Percentiles rank a stretch among this genome's conserved stretches.
Evolutionary conservation across 306 rosid genomes (phyloP).

Genomic region (Adenanthera pavonina): DNA sequence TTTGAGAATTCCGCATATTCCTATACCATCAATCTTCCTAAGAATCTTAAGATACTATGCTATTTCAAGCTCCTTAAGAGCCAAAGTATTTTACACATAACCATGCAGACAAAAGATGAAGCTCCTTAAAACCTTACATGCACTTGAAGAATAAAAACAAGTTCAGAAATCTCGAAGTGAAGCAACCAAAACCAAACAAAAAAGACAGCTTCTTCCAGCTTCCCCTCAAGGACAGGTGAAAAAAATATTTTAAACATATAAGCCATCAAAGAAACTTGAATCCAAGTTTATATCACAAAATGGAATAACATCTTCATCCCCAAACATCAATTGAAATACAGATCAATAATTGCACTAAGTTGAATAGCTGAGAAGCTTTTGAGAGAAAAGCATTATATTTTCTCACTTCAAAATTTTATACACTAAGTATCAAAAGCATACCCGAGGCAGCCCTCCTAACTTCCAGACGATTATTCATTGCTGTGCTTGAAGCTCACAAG

Average conservation of each 20-base stretch:
- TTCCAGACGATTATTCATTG: slow-evolving; percentile 56
- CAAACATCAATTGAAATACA: background rate
- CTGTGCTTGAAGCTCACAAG: slow-evolving; percentile 38
- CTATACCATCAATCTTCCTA: slow-evolving; percentile 15
- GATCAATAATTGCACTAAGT: slow-evolving; percentile 16
- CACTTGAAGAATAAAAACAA: slow-evolving; percentile 11
- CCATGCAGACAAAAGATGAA: slow-evolving; percentile 28
- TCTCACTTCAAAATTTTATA: slow-evolving; percentile 5
- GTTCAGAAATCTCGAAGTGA: slow-evolving; percentile 22
- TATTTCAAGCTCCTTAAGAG: background rate
- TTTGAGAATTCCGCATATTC: background rate
- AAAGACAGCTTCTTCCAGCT: slow-evolving; percentile 17
- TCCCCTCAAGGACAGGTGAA: background rate
- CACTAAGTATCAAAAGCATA: slow-evolving; percentile 44
- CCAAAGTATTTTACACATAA: slow-evolving; percentile 19
- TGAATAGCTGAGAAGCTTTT: slow-evolving; percentile 7
- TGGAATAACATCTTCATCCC: background rate
- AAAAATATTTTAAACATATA: background rate
- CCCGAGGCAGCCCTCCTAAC: slow-evolving; percentile 76
- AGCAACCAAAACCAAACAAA: background rate
- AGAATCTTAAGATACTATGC: slow-evolving; percentile 26
- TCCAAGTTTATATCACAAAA: background rate
- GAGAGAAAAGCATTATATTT: slow-evolving; percentile 7
- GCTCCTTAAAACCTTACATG: slow-evolving; percentile 11
- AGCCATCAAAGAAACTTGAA: background rate